Evolutionary conservation across 257 asterid species (phyloP), one percentile per base, ranked within the genome.

Genomic region (Anisodus acutangulus): DNA sequence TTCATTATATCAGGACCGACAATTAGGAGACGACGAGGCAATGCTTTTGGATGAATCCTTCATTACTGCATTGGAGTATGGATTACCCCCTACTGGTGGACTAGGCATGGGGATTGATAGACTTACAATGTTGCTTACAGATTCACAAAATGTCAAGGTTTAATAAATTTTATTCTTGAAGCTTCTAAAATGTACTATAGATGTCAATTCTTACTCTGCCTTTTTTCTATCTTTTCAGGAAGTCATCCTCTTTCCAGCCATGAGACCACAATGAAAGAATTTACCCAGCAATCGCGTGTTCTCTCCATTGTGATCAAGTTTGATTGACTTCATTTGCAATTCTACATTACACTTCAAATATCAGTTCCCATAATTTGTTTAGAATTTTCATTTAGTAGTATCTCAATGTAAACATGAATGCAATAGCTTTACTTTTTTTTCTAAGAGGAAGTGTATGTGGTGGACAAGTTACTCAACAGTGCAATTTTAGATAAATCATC

Each of bases 101-200:
- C 39, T 81, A 19, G 78, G 84, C 43, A 81, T 81, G 84, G 84
- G 84, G 15, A 62, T 81, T 13, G 78, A 81, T 62, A 60, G 84
- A 47, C 84, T 81, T 45, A 41, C 76, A 47, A 81, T 81, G 84
- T 47, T 63, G 78, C 72, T 81, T 12, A 81, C 84, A 59, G 78
- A 63, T 81, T 80, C 83, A 80, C 83, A 57, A 60, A 80, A 80
- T 41, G 83, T 80, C 70, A 80, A 80, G 55, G 83, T 80, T 35
- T 4, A 35, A 16, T 80, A 16, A 55, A 58, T 1, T 35, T 5
- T 35, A 1, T 51, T 43, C 43, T 15, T 55, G 0, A 35, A 55
- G 7, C 16, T 4, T 19, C 12, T 31, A 58, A 60, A 80, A 55
- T 16, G 13, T 57, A 17, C 26, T 22, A 22, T 64, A 80, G 0